Conservation (phyloP, 257 asterid genomes). For the Solanum ossicruentum region DNA sequence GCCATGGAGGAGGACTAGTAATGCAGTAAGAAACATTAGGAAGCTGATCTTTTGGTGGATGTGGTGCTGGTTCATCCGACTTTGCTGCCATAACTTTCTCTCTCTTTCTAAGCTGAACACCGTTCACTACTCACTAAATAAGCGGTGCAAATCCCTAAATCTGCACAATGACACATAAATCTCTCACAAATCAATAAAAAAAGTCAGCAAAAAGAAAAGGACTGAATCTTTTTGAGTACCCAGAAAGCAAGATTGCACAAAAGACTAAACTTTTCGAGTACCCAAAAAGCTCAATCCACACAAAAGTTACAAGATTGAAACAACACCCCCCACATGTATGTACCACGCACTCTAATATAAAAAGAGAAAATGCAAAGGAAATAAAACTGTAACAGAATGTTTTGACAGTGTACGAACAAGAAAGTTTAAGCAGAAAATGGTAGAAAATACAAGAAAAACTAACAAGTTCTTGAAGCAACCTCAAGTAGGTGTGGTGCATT, state of each 20-base stretch:
- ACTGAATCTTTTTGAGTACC: slow-evolving; percentile 10
- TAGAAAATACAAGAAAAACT: neutral
- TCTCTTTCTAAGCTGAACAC: neutral
- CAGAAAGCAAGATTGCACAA: slow-evolving; percentile 2
- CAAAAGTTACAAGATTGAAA: neutral
- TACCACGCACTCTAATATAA: neutral
- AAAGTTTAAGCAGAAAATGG: neutral
- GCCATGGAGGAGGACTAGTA: slow-evolving; percentile 97
- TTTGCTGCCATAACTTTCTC: slow-evolving; percentile 41
- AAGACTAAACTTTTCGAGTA: neutral
- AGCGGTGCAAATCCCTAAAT: slow-evolving; percentile 14
- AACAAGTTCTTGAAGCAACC: neutral
- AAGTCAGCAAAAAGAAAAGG: slow-evolving; percentile 13
- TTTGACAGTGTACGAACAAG: neutral
- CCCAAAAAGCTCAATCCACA: slow-evolving; percentile 4
- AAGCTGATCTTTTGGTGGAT: slow-evolving; percentile 80
- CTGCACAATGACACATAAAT: slow-evolving; percentile 25
- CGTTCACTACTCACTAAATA: neutral
- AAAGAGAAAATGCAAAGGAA: neutral
- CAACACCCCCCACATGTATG: neutral
- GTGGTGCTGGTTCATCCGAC: slow-evolving; percentile 66
- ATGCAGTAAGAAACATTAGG: slow-evolving; percentile 84
- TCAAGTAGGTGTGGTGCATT: neutral
- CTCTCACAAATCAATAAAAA: slow-evolving; percentile 1
- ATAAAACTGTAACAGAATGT: neutral